Evolutionary conservation across 2,329 filamentous ascomycete species (phyloP).

Genomic region (Diaporthe caulivora): DNA sequence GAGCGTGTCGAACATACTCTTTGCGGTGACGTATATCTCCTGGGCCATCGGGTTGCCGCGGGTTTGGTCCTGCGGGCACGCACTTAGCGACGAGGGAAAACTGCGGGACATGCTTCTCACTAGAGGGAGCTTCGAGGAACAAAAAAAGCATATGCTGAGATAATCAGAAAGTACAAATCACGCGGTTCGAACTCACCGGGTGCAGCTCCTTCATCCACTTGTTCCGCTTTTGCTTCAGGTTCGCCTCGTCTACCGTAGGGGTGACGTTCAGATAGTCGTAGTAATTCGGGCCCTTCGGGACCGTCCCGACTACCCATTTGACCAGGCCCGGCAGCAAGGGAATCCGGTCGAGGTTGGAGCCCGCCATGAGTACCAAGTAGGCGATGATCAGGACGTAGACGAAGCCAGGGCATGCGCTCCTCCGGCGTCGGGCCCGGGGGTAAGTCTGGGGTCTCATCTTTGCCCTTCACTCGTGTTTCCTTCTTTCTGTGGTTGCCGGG

Average conservation of each 20-base stretch:
- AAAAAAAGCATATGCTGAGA: too few relatives aligned
- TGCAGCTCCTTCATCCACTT: not conserved
- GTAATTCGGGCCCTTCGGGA: not conserved
- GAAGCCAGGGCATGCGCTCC: not conserved
- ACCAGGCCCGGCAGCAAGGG: not conserved
- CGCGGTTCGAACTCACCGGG: not conserved
- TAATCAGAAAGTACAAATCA: too few relatives aligned
- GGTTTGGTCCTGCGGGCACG: not conserved
- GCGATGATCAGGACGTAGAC: not conserved
- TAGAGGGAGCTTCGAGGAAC: too few relatives aligned
- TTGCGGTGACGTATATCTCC: rapidly evolving
- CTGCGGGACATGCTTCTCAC: too few relatives aligned
- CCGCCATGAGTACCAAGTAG: not conserved
- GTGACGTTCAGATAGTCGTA: not conserved
- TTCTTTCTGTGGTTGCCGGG: too few relatives aligned
- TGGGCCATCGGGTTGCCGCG: too few relatives aligned
- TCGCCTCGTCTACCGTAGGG: not conserved
- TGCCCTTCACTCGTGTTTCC: not conserved
- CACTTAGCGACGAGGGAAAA: not conserved
- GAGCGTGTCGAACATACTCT: not conserved
- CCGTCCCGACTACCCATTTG: not conserved
- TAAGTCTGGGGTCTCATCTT: not conserved
- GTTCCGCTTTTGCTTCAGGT: not conserved
- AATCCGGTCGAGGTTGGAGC: not conserved
- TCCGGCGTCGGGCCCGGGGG: not conserved